Conservation (phyloP, 2,329 filamentous ascomycete species). For the Aspergillus glaucus region DNA sequence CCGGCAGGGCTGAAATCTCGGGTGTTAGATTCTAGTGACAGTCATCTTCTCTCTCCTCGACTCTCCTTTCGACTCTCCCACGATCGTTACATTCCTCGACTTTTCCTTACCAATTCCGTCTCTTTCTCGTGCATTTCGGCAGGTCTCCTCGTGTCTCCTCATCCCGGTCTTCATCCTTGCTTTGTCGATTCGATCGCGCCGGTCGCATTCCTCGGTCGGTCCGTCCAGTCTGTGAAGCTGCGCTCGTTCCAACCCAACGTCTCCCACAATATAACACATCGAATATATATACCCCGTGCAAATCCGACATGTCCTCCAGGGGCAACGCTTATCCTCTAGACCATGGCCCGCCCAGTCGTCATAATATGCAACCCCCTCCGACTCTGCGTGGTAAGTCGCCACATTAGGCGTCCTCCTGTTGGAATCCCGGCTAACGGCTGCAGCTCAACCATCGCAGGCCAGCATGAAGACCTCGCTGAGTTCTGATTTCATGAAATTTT, state of each 20-base stretch:
- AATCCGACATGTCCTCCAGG: too few species aligned
- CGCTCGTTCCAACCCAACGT: too few species aligned
- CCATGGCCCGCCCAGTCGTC: constrained; percentile 3
- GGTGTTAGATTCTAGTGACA: too few species aligned
- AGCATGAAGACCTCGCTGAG: constrained; percentile 13
- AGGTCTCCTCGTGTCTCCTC: background rate
- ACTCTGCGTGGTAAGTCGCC: constrained; percentile 12
- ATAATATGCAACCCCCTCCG: too few species aligned
- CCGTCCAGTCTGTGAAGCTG: background rate
- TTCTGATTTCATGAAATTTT: constrained; percentile 45
- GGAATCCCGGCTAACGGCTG: background rate
- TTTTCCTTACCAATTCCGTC: constrained; percentile 3
- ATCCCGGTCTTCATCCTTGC: constrained; percentile 2
- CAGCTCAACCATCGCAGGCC: constrained; percentile 13
- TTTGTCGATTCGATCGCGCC: constrained; percentile 5
- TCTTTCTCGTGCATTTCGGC: background rate
- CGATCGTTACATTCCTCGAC: constrained; percentile 6
- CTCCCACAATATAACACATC: background rate
- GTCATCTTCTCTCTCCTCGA: background rate
- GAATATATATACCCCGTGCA: constrained; percentile 14
- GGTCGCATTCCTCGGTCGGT: constrained; percentile 12
- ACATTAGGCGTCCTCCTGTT: background rate
- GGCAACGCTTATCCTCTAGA: constrained; percentile 19
- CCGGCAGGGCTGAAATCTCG: too few species aligned
- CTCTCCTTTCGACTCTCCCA: background rate